Conservation (phyloP, 108 stramenopile species). For the Ochromonas danica region DNA sequence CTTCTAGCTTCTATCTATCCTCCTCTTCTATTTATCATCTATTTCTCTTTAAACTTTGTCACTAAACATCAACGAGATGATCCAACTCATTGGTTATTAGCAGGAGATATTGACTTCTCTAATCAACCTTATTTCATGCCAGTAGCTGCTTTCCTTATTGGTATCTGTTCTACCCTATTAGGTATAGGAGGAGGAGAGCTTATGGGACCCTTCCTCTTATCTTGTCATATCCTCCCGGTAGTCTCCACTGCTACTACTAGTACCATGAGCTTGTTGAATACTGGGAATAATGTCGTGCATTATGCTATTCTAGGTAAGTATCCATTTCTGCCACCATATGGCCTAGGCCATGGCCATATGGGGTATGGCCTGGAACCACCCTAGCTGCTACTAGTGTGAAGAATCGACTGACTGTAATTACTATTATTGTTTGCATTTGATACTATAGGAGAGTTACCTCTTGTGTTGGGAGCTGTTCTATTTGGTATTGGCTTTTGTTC, state of each 20-base stretch:
- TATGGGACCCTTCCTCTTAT: slow-evolving; percentile 22
- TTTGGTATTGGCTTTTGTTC: slow-evolving; percentile 9
- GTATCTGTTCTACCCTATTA: background rate
- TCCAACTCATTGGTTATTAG: background rate
- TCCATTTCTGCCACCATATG: no score
- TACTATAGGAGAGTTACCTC: no score
- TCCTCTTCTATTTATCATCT: background rate
- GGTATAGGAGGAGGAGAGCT: slow-evolving; percentile 34
- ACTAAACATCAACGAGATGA: background rate
- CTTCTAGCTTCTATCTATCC: slow-evolving; percentile 21
- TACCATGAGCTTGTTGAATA: background rate
- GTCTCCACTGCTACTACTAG: slow-evolving; percentile 13
- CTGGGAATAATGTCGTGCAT: background rate
- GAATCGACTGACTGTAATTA: no score
- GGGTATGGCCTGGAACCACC: no score
- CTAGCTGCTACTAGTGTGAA: no score
- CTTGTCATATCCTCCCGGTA: background rate
- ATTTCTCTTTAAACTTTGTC: background rate
- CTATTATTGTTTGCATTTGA: no score
- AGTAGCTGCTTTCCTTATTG: background rate
- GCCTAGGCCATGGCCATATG: no score
- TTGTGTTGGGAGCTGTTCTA: background rate
- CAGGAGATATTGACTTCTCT: background rate
- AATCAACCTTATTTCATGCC: background rate
- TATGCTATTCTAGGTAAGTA: background rate